Percentiles rank a stretch among this genome's conserved stretches.
Evolutionary conservation across 2,329 filamentous ascomycete genomes (phyloP).

Genomic region (Fusarium sp.): DNA sequence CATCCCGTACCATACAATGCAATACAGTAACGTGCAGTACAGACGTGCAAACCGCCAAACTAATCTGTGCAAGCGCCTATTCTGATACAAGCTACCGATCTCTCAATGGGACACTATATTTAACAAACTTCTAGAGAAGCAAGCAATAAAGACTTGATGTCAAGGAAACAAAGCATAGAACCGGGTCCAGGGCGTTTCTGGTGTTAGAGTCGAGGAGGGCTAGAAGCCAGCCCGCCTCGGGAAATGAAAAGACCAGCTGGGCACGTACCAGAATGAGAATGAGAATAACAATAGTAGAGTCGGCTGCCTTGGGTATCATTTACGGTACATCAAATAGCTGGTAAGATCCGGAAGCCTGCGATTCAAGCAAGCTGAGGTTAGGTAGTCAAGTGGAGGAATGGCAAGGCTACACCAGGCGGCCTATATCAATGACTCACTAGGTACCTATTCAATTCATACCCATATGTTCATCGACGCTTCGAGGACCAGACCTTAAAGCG

Average conservation of each 20-base stretch:
- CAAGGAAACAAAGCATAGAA: conserved; percentile 14
- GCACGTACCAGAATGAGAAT: conserved; percentile 25
- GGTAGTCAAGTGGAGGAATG: not conserved
- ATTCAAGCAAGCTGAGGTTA: not conserved
- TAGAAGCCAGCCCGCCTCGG: conserved; percentile 13
- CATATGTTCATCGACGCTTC: conserved; percentile 2
- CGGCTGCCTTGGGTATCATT: not conserved
- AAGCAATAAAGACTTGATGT: not conserved
- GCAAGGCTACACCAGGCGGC: not conserved
- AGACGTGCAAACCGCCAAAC: not conserved
- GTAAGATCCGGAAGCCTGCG: conserved; percentile 5
- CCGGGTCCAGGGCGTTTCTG: conserved; percentile 19
- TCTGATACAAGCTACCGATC: not conserved
- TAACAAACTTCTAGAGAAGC: not conserved
- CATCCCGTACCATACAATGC: not conserved
- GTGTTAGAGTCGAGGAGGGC: conserved; percentile 28
- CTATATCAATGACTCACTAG: not conserved
- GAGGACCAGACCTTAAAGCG: conserved; percentile 10
- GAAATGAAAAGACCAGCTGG: conserved; percentile 26
- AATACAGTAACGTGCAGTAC: not conserved
- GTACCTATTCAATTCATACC: no score
- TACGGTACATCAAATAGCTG: not conserved
- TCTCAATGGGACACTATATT: not conserved
- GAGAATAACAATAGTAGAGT: not conserved
- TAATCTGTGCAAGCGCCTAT: not conserved